Evolutionary conservation across 148 eudicot genomes (phyloP).

Genomic region (Dianthus caryophyllus): DNA sequence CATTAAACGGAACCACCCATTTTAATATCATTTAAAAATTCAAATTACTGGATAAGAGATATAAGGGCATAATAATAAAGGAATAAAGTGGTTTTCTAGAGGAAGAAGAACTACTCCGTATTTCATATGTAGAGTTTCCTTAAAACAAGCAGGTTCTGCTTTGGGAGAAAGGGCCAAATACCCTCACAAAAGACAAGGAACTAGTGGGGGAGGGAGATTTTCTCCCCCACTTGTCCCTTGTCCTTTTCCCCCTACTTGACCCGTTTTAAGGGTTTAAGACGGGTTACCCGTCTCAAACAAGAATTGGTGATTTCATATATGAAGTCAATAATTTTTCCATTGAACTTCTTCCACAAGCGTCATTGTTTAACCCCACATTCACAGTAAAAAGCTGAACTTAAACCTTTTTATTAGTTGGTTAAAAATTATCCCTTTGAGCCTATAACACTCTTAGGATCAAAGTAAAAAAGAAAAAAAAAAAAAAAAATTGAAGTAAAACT

Average conservation of each 20-base stretch:
- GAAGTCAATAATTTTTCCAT: background rate
- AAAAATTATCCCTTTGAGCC: conserved; percentile 7
- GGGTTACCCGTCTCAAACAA: too few relatives aligned
- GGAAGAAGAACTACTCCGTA: conserved; percentile 6
- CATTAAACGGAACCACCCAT: conserved; percentile 8
- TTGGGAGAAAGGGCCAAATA: too few relatives aligned
- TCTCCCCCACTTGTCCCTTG: too few relatives aligned
- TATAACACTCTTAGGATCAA: background rate
- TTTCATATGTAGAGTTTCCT: too few relatives aligned
- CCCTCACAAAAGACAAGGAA: too few relatives aligned
- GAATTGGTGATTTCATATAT: too few relatives aligned
- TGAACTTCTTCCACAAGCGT: conserved; percentile 12
- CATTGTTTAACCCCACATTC: background rate
- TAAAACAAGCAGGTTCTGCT: too few relatives aligned
- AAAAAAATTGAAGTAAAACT: background rate
- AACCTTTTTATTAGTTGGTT: background rate
- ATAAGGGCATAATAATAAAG: background rate
- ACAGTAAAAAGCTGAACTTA: background rate
- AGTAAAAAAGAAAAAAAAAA: too few relatives aligned
- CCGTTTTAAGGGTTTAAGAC: too few relatives aligned
- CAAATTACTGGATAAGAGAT: conserved; percentile 20
- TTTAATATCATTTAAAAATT: background rate
- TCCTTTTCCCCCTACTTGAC: too few relatives aligned
- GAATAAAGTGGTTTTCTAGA: conserved; percentile 7
- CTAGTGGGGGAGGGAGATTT: too few relatives aligned